These are phyloP conservation scores for Starmerella vitae DNA, from an alignment of 805 yeast genomes.

Conservation along the genomic window DNA sequence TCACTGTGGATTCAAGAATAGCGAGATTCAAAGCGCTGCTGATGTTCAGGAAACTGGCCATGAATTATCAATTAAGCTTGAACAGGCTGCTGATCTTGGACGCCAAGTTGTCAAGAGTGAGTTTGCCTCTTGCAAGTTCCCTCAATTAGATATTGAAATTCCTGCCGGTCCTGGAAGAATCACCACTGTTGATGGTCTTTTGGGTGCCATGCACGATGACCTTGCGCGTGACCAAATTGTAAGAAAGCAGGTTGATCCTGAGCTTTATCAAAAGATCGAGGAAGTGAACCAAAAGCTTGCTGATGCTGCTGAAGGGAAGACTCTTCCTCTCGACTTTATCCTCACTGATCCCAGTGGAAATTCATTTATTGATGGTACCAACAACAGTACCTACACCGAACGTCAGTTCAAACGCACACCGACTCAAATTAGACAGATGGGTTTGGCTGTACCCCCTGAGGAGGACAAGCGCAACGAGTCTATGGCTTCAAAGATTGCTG, in stretches of 20 bases:
- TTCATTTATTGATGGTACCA: conserved; percentile 67
- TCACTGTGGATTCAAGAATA: conserved; percentile 81
- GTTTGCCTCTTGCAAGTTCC: conserved; percentile 62
- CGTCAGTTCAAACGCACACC: conserved; percentile 55
- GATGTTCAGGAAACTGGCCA: conserved; percentile 81
- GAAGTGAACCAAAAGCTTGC: conserved; percentile 48
- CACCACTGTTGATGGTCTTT: conserved; percentile 81
- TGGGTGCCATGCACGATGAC: conserved; percentile 72
- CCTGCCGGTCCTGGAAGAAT: conserved; percentile 92
- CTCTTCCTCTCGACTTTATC: conserved; percentile 61
- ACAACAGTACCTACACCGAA: conserved; percentile 32
- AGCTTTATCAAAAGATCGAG: conserved; percentile 58
- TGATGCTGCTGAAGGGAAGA: conserved; percentile 50
- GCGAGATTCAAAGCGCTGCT: conserved; percentile 93
- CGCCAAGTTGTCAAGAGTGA: conserved; percentile 90
- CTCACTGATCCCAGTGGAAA: conserved; percentile 94
- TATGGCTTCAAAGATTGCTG: conserved; percentile 18
- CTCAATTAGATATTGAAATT: conserved; percentile 80
- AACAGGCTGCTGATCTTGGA: conserved; percentile 56
- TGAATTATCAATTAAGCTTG: conserved; percentile 56
- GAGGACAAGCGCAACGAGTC: conserved; percentile 36
- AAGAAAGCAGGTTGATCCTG: conserved; percentile 64
- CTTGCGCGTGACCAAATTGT: conserved; percentile 66
- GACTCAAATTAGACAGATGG: conserved; percentile 75
- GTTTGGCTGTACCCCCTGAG: conserved; percentile 34